phyloP scores from a whole-genome alignment of 345 rosid species.

The Gossypium turneri region DNA sequence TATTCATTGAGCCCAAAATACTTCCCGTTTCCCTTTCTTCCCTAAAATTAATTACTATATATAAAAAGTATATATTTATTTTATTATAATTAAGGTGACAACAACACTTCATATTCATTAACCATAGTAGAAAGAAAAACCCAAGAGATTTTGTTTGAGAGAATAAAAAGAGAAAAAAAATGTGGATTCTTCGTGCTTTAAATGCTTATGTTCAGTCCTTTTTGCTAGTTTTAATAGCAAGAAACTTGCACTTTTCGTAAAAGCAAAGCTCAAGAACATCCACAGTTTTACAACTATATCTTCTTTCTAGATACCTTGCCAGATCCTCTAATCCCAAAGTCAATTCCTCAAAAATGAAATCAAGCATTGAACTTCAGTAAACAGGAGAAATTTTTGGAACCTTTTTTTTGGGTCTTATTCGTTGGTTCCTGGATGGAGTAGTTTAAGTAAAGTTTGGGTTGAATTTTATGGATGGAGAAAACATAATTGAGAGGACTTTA shows the following conservation, averaged over 20 bases:
- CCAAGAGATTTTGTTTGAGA: not conserved
- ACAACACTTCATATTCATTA: not conserved
- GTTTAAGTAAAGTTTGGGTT: no score
- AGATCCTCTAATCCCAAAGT: not conserved
- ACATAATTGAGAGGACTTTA: no score
- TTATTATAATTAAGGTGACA: not conserved
- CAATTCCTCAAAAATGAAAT: not conserved
- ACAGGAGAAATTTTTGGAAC: not conserved
- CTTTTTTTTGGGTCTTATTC: not conserved
- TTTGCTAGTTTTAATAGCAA: not conserved
- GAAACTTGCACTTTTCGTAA: conserved; percentile 1
- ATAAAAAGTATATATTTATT: not conserved
- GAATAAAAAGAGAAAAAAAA: not conserved
- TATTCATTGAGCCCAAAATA: conserved; percentile 24
- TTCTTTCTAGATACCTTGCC: not conserved
- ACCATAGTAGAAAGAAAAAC: not conserved
- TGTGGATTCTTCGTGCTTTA: not conserved
- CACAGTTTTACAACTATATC: not conserved
- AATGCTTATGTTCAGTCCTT: not conserved
- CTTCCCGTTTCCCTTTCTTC: not conserved
- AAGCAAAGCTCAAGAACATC: not conserved
- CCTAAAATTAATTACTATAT: not conserved
- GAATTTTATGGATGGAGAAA: no score
- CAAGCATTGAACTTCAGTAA: conserved; percentile 1
- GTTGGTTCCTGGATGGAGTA: not conserved